phyloP scores from a whole-genome alignment of 176 grass and related monocot species.

The Themeda triandra region DNA sequence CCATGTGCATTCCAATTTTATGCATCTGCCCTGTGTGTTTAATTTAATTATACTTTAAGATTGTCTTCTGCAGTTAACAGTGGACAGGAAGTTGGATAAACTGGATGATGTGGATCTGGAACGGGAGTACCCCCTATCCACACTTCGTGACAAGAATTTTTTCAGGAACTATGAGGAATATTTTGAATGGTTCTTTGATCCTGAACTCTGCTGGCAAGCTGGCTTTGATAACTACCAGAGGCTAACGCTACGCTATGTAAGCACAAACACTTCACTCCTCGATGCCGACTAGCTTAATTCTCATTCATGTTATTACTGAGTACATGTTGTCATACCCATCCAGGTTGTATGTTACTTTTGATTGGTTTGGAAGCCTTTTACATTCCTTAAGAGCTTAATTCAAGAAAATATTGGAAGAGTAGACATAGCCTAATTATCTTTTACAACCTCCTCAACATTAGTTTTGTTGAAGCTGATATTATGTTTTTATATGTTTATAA shows the following conservation, averaged over 20 bases:
- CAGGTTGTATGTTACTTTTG: neutral
- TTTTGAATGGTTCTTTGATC: slow-evolving; percentile 19
- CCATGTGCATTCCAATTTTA: neutral
- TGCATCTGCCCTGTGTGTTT: neutral
- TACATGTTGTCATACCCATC: neutral
- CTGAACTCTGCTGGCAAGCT: neutral
- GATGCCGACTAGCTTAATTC: neutral
- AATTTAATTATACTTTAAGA: neutral
- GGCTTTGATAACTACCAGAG: slow-evolving; percentile 11
- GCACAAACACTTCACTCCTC: neutral
- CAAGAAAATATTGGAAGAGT: neutral
- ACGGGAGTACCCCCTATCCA: neutral
- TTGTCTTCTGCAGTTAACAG: neutral
- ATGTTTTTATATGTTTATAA: neutral
- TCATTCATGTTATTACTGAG: neutral
- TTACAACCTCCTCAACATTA: neutral
- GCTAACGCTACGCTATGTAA: slow-evolving; percentile 14
- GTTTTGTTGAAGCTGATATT: neutral
- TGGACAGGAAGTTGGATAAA: neutral
- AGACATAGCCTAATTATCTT: neutral
- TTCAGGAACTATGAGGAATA: neutral
- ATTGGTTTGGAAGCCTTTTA: neutral
- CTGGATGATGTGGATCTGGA: neutral
- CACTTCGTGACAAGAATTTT: neutral
- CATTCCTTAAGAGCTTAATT: neutral